Conservation (phyloP, 2,329 filamentous ascomycete genomes). For the Aphanoascus verrucosus region DNA sequence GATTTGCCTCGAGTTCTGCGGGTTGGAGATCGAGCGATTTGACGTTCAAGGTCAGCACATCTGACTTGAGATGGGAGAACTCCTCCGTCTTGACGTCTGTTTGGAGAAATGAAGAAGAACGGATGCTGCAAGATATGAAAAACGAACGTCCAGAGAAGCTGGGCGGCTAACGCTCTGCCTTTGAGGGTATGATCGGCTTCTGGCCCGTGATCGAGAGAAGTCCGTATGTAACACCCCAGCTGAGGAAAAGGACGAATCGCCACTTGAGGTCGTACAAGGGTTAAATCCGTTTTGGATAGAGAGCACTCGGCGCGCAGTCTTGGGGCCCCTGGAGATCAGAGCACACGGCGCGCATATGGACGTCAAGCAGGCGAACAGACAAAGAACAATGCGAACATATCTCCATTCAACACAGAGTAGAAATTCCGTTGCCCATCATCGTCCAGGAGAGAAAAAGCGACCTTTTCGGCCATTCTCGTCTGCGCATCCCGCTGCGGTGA, state of each 20-base stretch:
- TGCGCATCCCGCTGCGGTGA: not conserved
- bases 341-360: not conserved
- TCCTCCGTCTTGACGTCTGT: too few relatives aligned
- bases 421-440: not conserved
- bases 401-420: not conserved
- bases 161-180: not conserved
- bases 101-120: too few relatives aligned
- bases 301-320: not conserved
- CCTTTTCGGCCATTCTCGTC: not conserved
- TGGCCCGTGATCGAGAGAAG: slow-evolving; percentile 1
- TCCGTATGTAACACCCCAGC: not conserved
- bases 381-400: not conserved
- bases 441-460: too few relatives aligned
- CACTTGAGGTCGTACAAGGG: not conserved
- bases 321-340: not conserved
- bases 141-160: not conserved
- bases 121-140: not conserved
- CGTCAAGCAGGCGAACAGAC: not conserved
- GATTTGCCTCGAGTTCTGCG: too few relatives aligned
- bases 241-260: slow-evolving; percentile 3
- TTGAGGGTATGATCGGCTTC: not conserved
- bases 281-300: not conserved
- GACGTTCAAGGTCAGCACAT: too few relatives aligned
- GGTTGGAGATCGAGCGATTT: too few relatives aligned
- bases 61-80: too few relatives aligned